Evolutionary conservation across 176 grass and related monocot genomes (phyloP).

Genomic region (Triticum monococcum): DNA sequence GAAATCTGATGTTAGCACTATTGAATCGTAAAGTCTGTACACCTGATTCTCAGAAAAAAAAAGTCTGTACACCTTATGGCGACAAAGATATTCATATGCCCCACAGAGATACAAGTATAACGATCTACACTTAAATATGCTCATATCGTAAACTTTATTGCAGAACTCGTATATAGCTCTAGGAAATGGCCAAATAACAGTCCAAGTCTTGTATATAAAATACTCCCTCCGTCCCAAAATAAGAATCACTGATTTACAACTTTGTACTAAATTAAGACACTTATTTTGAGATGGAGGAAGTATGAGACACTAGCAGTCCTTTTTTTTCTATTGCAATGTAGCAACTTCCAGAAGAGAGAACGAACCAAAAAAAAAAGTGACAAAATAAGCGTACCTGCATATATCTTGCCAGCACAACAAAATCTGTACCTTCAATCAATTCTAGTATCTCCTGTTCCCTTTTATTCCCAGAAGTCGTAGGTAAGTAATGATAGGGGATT

Average conservation of each 20-base stretch:
- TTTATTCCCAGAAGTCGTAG: slow-evolving; percentile 63
- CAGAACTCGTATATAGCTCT: not conserved
- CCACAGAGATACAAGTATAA: not conserved
- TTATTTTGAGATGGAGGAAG: too few species aligned
- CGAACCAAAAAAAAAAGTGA: not conserved
- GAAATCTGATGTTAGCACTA: not conserved
- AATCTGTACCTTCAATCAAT: slow-evolving; percentile 75
- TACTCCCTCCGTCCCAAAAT: too few species aligned
- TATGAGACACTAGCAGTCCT: not conserved
- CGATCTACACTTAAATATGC: not conserved
- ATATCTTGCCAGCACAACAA: slow-evolving; percentile 92
- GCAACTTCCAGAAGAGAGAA: not conserved
- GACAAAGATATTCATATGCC: not conserved
- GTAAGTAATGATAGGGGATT: slow-evolving; percentile 87
- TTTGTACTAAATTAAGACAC: too few species aligned
- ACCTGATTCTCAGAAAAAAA: not conserved
- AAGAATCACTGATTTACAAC: too few species aligned
- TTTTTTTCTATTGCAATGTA: not conserved
- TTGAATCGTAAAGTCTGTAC: not conserved
- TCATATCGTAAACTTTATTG: not conserved
- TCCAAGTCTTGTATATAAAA: not conserved
- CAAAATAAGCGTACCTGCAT: slow-evolving; percentile 69
- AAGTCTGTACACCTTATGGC: not conserved
- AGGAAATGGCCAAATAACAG: not conserved
- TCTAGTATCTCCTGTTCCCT: slow-evolving; percentile 76